phyloP scores from a whole-genome alignment of 495 filamentous ascomycete species.

The Apodospora peruviana region DNA sequence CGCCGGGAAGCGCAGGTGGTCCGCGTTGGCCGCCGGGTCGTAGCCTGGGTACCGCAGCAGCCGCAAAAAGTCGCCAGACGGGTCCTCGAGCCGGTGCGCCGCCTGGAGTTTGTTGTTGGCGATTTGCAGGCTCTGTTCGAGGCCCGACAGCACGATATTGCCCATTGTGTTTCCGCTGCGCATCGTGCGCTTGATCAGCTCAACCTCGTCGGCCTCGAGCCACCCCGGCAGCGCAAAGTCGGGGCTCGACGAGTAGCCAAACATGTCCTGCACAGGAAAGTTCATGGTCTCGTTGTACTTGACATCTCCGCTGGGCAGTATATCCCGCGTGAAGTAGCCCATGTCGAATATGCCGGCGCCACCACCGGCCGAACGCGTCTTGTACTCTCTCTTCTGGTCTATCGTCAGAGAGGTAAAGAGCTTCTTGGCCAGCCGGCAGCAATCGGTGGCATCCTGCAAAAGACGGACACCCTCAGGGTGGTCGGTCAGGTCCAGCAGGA shows the following conservation, averaged over 20 bases:
- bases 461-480: neutral
- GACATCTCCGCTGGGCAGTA: neutral
- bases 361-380: neutral
- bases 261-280: neutral
- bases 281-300: neutral
- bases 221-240: neutral
- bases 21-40: neutral
- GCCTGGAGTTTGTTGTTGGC: neutral
- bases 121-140: neutral
- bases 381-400: neutral
- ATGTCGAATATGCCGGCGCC: neutral
- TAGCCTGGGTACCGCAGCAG: neutral
- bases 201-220: neutral
- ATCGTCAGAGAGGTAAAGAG: neutral
- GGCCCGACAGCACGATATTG: neutral
- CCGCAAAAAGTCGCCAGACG: neutral
- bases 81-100: neutral
- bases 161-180: neutral
- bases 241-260: neutral
- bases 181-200: neutral
- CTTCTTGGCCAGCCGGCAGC: neutral
- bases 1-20: neutral
- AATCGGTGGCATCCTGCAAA: neutral
- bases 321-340: neutral
- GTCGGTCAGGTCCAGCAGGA: neutral